phyloP scores from a whole-genome alignment of 805 yeast species.

The Yamadazyma ubonensis region DNA sequence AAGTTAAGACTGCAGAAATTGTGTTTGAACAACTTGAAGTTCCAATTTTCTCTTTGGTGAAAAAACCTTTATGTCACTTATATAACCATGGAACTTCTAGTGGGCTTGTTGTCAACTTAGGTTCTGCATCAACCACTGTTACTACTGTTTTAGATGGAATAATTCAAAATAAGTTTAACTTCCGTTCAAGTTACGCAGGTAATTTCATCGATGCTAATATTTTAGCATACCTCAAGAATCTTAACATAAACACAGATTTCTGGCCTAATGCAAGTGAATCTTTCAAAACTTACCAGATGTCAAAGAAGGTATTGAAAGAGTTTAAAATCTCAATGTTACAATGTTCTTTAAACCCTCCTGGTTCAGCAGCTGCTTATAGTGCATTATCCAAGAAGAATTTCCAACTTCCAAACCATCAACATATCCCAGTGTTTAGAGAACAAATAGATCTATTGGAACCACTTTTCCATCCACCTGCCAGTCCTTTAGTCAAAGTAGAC shows the following conservation, averaged over 20 bases:
- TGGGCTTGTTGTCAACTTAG: conserved; percentile 79
- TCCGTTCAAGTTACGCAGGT: conserved; percentile 77
- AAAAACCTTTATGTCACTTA: conserved; percentile 74
- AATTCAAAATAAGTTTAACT: conserved; percentile 61
- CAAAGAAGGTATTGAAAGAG: conserved; percentile 34
- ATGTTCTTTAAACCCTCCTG: conserved; percentile 15
- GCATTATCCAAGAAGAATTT: conserved; percentile 14
- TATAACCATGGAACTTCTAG: conserved; percentile 77
- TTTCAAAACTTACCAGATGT: conserved; percentile 36
- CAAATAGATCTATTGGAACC: conserved; percentile 50
- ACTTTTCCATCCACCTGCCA: conserved; percentile 62
- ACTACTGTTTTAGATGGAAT: conserved; percentile 79
- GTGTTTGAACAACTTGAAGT: conserved; percentile 75
- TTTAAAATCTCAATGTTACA: conserved; percentile 34
- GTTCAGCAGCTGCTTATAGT: conserved; percentile 6
- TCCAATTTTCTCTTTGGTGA: conserved; percentile 73
- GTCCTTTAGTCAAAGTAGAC: conserved; percentile 39
- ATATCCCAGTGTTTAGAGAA: conserved; percentile 16
- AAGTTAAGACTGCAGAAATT: conserved; percentile 58
- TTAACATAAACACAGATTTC: conserved; percentile 14
- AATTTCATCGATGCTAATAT: conserved; percentile 74
- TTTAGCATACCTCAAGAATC: conserved; percentile 42
- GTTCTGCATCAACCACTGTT: conserved; percentile 64
- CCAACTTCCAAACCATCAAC: conserved; percentile 23
- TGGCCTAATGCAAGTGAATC: conserved; percentile 23